A percentile compares a stretch with the other conserved stretches of the same genome.
Conservation (phyloP, 805 yeast species). For the Myxozyma lipomycoides region DNA sequence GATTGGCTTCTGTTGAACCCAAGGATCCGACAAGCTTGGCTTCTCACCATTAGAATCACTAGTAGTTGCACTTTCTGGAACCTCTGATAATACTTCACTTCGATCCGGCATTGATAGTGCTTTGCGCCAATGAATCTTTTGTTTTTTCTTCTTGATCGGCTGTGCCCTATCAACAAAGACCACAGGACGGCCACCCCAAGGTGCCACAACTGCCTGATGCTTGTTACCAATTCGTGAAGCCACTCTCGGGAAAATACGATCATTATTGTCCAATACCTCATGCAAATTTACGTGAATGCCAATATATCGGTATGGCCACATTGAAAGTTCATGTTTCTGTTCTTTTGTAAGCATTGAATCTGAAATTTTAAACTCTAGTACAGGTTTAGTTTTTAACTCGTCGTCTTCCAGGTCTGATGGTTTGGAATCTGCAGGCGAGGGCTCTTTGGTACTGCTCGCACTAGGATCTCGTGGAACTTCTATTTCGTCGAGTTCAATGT, state of each 20-base stretch:
- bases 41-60: slow-evolving; percentile 36
- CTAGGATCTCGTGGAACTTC: background rate
- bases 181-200: slow-evolving; percentile 63
- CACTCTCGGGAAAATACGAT: slow-evolving; percentile 76
- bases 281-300: slow-evolving; percentile 72
- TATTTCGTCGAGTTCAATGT: background rate
- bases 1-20: slow-evolving; percentile 74
- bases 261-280: slow-evolving; percentile 73
- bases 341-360: slow-evolving; percentile 31
- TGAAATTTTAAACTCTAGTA: slow-evolving; percentile 32
- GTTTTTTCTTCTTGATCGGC: slow-evolving; percentile 34
- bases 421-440: background rate
- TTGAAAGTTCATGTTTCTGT: slow-evolving; percentile 31
- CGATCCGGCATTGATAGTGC: slow-evolving; percentile 1
- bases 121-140: slow-evolving; percentile 30
- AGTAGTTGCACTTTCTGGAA: background rate
- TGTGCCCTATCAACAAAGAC: slow-evolving; percentile 41
- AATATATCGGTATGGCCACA: slow-evolving; percentile 74
- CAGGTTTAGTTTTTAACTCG: slow-evolving; percentile 5
- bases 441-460: background rate
- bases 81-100: background rate
- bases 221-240: slow-evolving; percentile 70
- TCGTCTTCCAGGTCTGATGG: slow-evolving; percentile 10
- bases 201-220: slow-evolving; percentile 57
- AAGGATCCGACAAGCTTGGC: slow-evolving; percentile 45